phyloP scores from a whole-genome alignment of 257 asterid species.

The Nicotiana tabacum region DNA sequence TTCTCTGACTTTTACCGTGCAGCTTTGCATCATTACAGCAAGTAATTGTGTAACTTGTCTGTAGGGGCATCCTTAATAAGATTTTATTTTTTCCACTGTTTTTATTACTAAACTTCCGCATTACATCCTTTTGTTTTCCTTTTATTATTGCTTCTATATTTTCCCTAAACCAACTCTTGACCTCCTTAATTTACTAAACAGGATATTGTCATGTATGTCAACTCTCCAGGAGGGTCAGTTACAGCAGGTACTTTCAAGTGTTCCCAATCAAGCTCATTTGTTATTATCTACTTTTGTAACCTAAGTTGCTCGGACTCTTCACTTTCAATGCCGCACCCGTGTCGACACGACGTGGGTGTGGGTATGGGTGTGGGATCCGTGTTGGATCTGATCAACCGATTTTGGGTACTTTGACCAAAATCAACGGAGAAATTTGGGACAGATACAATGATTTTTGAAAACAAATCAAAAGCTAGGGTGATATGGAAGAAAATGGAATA shows the following conservation, averaged over 20 bases:
- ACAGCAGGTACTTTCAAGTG: conserved; percentile 63
- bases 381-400: too few relatives aligned
- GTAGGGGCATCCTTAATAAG: not conserved
- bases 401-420: too few relatives aligned
- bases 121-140: not conserved
- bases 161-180: not conserved
- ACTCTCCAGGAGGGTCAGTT: conserved; percentile 98
- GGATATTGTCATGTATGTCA: conserved; percentile 96
- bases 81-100: not conserved
- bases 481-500: too few relatives aligned
- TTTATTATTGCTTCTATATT: too few relatives aligned
- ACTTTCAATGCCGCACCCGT: too few relatives aligned
- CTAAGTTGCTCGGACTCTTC: too few relatives aligned
- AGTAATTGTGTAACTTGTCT: not conserved
- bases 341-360: too few relatives aligned
- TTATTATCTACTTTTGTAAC: not conserved
- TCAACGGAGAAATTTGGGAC: too few relatives aligned
- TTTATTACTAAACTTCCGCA: not conserved
- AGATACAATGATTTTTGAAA: too few relatives aligned
- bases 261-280: not conserved
- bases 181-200: conserved; percentile 25
- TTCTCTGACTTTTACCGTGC: not conserved
- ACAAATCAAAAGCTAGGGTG: too few relatives aligned
- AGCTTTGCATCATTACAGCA: not conserved
- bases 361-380: too few relatives aligned